Conservation (phyloP, 2,329 filamentous ascomycete species). For the Lecanosticta acicola region DNA sequence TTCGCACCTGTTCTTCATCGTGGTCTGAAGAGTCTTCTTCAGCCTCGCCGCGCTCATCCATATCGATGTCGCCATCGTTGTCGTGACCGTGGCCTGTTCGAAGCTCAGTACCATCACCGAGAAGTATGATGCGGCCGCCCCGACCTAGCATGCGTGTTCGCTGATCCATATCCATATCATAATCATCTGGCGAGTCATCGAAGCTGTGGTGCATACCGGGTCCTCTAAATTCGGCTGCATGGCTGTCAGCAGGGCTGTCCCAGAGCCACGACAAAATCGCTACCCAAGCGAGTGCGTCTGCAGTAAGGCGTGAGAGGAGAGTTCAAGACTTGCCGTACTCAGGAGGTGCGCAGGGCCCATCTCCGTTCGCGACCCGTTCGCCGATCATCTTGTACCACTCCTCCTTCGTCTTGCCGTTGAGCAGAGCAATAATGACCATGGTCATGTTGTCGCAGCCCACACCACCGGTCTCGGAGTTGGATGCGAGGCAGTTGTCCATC, state of each 20-base stretch:
- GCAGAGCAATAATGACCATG: slow-evolving; percentile 83
- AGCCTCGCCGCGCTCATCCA: slow-evolving; percentile 68
- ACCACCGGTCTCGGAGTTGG: slow-evolving; percentile 94
- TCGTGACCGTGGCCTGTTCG: slow-evolving; percentile 62
- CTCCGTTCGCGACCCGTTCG: slow-evolving; percentile 88
- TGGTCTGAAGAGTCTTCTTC: slow-evolving; percentile 59
- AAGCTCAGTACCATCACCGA: slow-evolving; percentile 92
- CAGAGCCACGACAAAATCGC: not conserved
- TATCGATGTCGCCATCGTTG: slow-evolving; percentile 62
- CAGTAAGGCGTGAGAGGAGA: slow-evolving; percentile 12
- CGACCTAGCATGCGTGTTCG: slow-evolving; percentile 62
- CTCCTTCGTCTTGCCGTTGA: slow-evolving; percentile 88
- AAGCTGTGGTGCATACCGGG: slow-evolving; percentile 47
- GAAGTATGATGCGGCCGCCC: slow-evolving; percentile 79
- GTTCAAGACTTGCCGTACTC: slow-evolving; percentile 86
- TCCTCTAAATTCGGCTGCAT: slow-evolving; percentile 46
- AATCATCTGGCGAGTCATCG: slow-evolving; percentile 52
- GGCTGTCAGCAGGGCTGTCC: slow-evolving; percentile 21
- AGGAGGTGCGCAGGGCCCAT: slow-evolving; percentile 95
- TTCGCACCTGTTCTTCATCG: slow-evolving; percentile 76
- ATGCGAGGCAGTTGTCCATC: slow-evolving; percentile 99
- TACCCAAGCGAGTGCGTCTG: not conserved
- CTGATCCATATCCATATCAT: slow-evolving; percentile 68
- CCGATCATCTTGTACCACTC: slow-evolving; percentile 98
- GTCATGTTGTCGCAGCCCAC: slow-evolving; percentile 99